phyloP scores from a whole-genome alignment of 1,284 basidiomycete genomes.

The Phlebopus sp. region DNA sequence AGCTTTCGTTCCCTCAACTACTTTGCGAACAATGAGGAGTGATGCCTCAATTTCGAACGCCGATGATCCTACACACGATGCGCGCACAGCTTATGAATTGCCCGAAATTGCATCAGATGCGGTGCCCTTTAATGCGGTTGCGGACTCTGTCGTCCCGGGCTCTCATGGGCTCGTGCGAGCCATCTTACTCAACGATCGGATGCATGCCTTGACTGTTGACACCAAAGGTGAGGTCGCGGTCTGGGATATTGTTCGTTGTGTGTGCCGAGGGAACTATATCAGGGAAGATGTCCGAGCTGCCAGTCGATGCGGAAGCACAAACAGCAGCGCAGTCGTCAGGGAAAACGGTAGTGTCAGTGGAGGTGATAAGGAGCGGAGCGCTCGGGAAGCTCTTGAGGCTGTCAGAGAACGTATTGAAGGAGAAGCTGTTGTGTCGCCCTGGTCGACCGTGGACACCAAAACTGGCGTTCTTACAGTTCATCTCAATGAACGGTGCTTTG shows the following conservation, averaged over 20 bases:
- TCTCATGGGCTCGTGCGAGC: constrained; percentile 83
- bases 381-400: constrained; percentile 82
- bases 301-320: constrained; percentile 37
- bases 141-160: constrained; percentile 76
- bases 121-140: constrained; percentile 54
- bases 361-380: constrained; percentile 51
- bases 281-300: constrained; percentile 64
- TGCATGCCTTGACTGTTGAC: constrained; percentile 91
- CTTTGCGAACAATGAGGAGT: constrained; percentile 19
- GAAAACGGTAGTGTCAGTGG: constrained; percentile 27
- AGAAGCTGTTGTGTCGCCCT: constrained; percentile 80
- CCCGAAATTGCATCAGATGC: constrained; percentile 79
- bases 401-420: constrained; percentile 90
- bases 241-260: constrained; percentile 86
- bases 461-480: constrained; percentile 88
- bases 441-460: constrained; percentile 90
- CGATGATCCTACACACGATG: constrained; percentile 30
- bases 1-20: constrained; percentile 37
- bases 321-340: constrained; percentile 32
- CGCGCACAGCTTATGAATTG: constrained; percentile 59
- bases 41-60: constrained; percentile 18
- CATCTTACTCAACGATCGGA: constrained; percentile 83
- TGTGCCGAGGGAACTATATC: constrained; percentile 73
- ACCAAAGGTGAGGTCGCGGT: constrained; percentile 83
- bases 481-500: constrained; percentile 85